Base-by-base conservation (phyloP, 306 rosid genomes). In the Pueraria montana region DNA sequence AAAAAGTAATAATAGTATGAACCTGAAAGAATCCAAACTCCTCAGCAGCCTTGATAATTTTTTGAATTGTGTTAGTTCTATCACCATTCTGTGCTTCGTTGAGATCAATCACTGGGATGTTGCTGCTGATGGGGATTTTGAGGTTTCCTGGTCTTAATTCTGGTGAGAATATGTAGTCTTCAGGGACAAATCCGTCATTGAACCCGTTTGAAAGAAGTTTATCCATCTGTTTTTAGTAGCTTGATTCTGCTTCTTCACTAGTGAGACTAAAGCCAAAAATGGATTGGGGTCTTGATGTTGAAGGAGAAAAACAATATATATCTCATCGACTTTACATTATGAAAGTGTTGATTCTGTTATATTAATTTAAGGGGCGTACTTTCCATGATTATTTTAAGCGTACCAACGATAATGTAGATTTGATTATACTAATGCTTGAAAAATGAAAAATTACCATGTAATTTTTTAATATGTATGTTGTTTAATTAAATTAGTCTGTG, bases 11-110 rank as follows among this genome's bases (percentile, higher is more conserved):
- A n/a, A 36, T 32, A 30, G 32, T 71, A 11, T 10, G 56, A 53
- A 80, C 88, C 83, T 69, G 85, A 30, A 85, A 85, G 65, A 76
- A 85, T 76, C 85, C 88, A 81, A 81, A 70, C 30, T 86, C 74
- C 26, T 78, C 17, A 36, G 86, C n/a, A 63, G 88, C 85, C 70
- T 69, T 70, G n/a, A 85, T 30, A 30, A 81, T 76, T 81, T 76
- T 70, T 3, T 81, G 77, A 50, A 81, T 70, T 16, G 48, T 81
- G 1, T 18, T 42, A 6, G 80, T 50, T 50, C 72, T 66, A 42
- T 69, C 65, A 27, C 32, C 68, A 10, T 61, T 20, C 8, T 59
- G 52, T 30, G 49, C 62, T 65, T 70, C 80, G 32, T 36, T 61
- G 23, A 82, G 80, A 36, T 86, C 86, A 32, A 77, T 77, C 38